Conservation (phyloP, 306 rosid species). For the Fagus sylvatica region DNA sequence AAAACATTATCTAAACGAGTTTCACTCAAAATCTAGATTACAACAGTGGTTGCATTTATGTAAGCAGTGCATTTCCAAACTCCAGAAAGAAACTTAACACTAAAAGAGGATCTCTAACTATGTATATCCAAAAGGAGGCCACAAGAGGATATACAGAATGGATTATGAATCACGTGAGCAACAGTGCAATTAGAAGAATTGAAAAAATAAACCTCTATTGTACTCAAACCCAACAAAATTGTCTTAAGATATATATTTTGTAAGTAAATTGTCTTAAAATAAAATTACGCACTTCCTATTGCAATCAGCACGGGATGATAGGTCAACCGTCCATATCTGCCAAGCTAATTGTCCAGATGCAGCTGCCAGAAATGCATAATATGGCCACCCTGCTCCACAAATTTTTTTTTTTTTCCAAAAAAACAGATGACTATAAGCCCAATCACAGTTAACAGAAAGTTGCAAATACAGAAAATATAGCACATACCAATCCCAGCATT, state of each 20-base stretch:
- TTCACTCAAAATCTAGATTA: neutral
- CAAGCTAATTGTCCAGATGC: constrained; percentile 87
- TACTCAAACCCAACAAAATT: neutral
- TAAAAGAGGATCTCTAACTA: too few species aligned
- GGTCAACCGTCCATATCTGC: constrained; percentile 80
- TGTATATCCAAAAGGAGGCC: constrained; percentile 6
- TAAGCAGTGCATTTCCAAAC: neutral
- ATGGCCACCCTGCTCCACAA: constrained; percentile 75
- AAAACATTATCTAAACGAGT: neutral
- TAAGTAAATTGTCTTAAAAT: neutral
- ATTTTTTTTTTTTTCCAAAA: constrained; percentile 13
- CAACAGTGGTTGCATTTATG: neutral
- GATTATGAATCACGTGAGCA: constrained; percentile 7
- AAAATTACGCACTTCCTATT: constrained; percentile 61
- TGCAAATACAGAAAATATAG: neutral
- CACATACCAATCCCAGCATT: constrained; percentile 72
- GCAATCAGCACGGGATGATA: constrained; percentile 78
- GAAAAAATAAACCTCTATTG: neutral
- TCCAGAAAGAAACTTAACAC: neutral
- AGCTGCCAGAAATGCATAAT: constrained; percentile 66
- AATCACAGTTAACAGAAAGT: neutral
- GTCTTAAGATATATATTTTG: neutral
- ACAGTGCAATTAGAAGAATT: neutral
- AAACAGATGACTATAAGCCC: constrained; percentile 15
- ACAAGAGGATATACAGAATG: constrained; percentile 19